phyloP scores from a whole-genome alignment of 1,139 yeast species.

The Scheffersomyces lignicola region DNA sequence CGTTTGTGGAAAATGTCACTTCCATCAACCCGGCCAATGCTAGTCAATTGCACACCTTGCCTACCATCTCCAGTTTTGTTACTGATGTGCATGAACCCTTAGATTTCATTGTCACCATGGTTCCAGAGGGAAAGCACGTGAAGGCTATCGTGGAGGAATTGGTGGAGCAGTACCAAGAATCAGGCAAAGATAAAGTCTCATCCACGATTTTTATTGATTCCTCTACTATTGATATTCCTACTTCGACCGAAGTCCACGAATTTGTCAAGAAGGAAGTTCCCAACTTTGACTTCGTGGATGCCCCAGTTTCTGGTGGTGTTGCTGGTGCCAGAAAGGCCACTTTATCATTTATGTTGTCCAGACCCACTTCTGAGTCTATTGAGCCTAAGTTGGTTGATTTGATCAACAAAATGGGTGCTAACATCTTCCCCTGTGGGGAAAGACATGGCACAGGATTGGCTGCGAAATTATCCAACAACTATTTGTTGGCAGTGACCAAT shows the following conservation, averaged over 20 bases:
- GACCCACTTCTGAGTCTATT: conserved; percentile 27
- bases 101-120: conserved; percentile 54
- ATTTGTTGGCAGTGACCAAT: conserved; percentile 57
- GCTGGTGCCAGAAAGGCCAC: conserved; percentile 60
- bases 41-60: conserved; percentile 21
- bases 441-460: conserved; percentile 58
- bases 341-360: conserved; percentile 58
- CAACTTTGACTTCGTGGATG: conserved; percentile 48
- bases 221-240: conserved; percentile 56
- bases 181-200: conserved; percentile 11
- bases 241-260: conserved; percentile 43
- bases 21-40: conserved; percentile 23
- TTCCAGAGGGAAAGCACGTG: conserved; percentile 61
- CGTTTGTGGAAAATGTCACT: conserved; percentile 28
- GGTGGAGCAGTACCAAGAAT: conserved; percentile 25
- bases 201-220: conserved; percentile 44
- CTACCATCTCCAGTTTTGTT: conserved; percentile 29
- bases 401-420: conserved; percentile 51
- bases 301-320: conserved; percentile 66
- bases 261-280: conserved; percentile 36
- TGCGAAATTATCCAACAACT: conserved; percentile 60
- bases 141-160: conserved; percentile 43
- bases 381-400: conserved; percentile 27
- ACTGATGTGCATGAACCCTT: conserved; percentile 39
- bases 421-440: conserved; percentile 54